These are phyloP conservation scores for Glycine soja DNA, from an alignment of 306 rosid genomes.

Conservation along the genomic window DNA sequence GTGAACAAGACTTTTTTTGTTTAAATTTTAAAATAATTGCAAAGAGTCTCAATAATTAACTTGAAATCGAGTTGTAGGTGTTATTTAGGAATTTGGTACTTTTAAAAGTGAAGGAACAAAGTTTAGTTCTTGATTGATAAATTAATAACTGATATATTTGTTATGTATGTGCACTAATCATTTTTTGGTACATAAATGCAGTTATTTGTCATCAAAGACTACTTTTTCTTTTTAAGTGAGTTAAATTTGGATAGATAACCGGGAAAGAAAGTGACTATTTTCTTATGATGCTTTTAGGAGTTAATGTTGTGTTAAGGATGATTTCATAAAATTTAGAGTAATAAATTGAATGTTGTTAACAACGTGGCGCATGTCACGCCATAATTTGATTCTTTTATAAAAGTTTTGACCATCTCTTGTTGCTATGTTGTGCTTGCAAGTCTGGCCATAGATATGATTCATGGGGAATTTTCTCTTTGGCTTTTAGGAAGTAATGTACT, in stretches of 20 bases:
- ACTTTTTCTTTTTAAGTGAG: no score
- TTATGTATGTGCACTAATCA: no score
- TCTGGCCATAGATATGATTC: not conserved
- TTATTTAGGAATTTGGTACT: no score
- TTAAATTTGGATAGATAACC: no score
- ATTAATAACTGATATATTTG: no score
- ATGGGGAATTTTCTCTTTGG: not conserved
- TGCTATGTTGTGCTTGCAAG: not conserved
- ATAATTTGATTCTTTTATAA: not conserved
- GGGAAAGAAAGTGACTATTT: no score
- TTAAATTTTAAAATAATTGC: no score
- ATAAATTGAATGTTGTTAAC: not conserved
- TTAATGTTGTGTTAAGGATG: not conserved
- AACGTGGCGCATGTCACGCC: not conserved
- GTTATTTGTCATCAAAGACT: no score
- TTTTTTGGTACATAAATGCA: no score
- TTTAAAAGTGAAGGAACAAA: no score
- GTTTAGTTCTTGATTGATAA: not conserved
- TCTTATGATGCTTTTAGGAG: not conserved
- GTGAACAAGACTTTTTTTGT: no score
- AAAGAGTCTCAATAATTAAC: not conserved
- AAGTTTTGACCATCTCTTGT: not conserved
- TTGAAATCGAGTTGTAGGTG: not conserved
- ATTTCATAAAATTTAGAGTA: not conserved
- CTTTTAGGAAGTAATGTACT: not conserved